Conservation (phyloP, 2,329 filamentous ascomycete species). For the Stachybotrys chlorohalonatus region DNA sequence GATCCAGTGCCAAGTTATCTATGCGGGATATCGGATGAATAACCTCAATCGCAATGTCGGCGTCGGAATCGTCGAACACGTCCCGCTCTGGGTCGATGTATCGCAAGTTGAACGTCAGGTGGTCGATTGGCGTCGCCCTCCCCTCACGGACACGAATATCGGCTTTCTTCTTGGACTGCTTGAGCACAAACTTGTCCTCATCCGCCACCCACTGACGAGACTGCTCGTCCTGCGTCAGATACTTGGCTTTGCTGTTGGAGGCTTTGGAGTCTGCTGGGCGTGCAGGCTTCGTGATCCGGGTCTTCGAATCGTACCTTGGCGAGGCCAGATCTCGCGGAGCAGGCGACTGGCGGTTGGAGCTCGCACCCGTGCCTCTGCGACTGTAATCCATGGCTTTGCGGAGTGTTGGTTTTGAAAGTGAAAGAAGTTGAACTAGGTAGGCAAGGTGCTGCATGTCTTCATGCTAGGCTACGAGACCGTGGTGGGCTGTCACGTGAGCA, state of each 20-base stretch:
- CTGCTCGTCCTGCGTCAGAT: conserved; percentile 67
- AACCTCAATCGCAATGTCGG: conserved; percentile 63
- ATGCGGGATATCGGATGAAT: conserved; percentile 76
- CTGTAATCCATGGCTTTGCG: not conserved
- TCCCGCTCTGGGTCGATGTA: conserved; percentile 81
- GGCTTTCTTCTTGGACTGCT: conserved; percentile 96
- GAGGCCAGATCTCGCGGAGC: conserved; percentile 41
- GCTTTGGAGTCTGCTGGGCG: conserved; percentile 18
- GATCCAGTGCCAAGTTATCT: conserved; percentile 55
- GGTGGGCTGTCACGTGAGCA: no score
- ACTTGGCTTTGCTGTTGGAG: conserved; percentile 25
- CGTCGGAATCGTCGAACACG: conserved; percentile 76
- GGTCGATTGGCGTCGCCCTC: conserved; percentile 86
- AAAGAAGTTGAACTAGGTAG: no score
- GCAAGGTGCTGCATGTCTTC: no score
- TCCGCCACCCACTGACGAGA: conserved; percentile 80
- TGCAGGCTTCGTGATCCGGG: conserved; percentile 46
- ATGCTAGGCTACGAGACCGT: no score
- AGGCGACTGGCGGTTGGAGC: conserved; percentile 4
- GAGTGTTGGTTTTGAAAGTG: not conserved
- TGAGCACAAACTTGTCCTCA: conserved; percentile 91
- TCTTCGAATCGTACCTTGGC: conserved; percentile 45
- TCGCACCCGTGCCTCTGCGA: not conserved
- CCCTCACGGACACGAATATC: conserved; percentile 88
- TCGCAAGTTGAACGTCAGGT: conserved; percentile 81